Conservation (phyloP, 768 basidiomycete species). For the Tricholoma sp. region DNA sequence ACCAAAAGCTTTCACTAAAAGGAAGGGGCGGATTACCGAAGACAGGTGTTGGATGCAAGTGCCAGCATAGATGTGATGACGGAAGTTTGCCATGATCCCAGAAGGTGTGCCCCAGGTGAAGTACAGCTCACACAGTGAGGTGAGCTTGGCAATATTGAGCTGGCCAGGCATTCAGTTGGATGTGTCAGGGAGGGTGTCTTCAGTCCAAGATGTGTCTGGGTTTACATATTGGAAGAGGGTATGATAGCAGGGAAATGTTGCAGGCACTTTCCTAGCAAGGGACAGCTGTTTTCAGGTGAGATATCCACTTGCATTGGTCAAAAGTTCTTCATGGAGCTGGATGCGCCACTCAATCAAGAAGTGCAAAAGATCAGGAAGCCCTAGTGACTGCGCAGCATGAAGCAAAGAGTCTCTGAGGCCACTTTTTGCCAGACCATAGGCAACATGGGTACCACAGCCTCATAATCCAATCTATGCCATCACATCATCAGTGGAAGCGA, state of each 20-base stretch:
- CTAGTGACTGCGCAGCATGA: too few species aligned
- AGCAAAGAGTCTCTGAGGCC: too few species aligned
- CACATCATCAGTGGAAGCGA: too few species aligned
- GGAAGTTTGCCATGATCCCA: neutral
- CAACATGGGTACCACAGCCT: too few species aligned
- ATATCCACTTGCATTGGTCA: neutral
- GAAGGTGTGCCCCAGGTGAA: neutral
- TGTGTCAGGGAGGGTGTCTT: neutral
- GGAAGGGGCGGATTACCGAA: neutral
- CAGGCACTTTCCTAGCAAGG: neutral
- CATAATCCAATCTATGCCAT: constrained; percentile 5
- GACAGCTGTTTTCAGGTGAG: neutral
- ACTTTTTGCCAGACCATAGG: too few species aligned
- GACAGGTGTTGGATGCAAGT: neutral
- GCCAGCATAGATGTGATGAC: neutral
- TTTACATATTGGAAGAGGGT: neutral
- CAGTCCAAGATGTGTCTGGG: neutral
- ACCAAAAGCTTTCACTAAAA: neutral
- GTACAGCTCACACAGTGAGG: neutral
- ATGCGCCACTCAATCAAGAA: neutral
- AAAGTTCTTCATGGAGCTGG: neutral
- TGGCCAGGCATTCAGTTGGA: neutral
- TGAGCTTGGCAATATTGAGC: neutral
- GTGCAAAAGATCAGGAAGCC: neutral
- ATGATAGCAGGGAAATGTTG: neutral